These are phyloP conservation scores for Stylonectria norvegica DNA, from an alignment of 2,329 filamentous ascomycete genomes.

Conservation along the genomic window DNA sequence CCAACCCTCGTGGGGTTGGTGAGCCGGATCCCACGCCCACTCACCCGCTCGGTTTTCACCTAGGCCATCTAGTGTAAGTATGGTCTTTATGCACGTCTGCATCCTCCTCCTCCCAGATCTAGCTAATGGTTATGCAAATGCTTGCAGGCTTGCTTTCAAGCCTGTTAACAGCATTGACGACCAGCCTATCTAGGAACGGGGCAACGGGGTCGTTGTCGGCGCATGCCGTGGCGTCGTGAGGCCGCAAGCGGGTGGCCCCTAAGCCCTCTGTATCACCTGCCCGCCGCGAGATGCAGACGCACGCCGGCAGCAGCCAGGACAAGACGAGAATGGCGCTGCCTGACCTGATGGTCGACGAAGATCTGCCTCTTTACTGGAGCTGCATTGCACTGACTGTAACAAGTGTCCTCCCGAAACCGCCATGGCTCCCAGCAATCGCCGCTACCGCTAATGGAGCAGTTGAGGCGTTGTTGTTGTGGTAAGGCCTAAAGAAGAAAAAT, in stretches of 20 bases:
- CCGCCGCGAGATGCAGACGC: constrained; percentile 3
- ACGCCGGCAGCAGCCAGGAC: constrained; percentile 5
- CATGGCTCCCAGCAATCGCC: constrained; percentile 15
- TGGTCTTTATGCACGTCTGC: constrained; percentile 1
- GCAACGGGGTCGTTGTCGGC: background rate
- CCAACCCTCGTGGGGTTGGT: constrained; percentile 17
- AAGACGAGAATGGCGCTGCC: constrained; percentile 10
- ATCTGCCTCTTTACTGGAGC: background rate
- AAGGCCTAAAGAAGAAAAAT: constrained; percentile 7
- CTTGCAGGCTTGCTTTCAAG: constrained; percentile 3
- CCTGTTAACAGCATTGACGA: constrained; percentile 3
- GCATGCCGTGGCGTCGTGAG: constrained; percentile 1
- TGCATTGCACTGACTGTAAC: background rate
- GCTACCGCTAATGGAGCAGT: constrained; percentile 18
- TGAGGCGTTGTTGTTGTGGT: constrained; percentile 17
- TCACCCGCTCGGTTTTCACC: too few relatives aligned
- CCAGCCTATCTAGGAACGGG: constrained; percentile 5
- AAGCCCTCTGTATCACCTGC: constrained; percentile 9
- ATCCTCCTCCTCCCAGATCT: background rate
- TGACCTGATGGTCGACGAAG: constrained; percentile 16
- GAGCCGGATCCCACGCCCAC: too few relatives aligned
- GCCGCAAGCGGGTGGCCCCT: background rate
- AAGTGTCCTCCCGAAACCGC: constrained; percentile 12
- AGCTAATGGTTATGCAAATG: background rate
- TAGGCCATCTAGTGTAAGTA: too few relatives aligned